Evolutionary conservation across 176 grass and related monocot genomes (phyloP).

Genomic region (Oryza australiensis): DNA sequence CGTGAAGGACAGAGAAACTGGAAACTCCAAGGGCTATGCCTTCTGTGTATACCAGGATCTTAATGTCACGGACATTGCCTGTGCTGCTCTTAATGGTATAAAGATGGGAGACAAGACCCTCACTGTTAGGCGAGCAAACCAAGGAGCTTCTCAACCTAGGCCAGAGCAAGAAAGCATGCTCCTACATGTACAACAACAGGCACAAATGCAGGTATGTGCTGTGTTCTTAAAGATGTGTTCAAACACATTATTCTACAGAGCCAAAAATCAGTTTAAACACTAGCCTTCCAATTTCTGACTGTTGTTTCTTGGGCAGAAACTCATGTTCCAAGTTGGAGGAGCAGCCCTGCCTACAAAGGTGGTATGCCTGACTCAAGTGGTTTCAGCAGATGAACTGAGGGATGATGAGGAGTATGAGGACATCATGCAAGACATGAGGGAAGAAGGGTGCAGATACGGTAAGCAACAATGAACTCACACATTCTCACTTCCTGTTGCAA

Average conservation of each 20-base stretch:
- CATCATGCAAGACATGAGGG: slow-evolving; percentile 97
- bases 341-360: slow-evolving; percentile 79
- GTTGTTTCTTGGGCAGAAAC: slow-evolving; percentile 52
- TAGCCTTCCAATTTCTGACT: slow-evolving; percentile 17
- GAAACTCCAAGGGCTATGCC: slow-evolving; percentile 96
- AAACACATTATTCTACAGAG: background rate
- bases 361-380: slow-evolving; percentile 83
- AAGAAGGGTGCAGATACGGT: slow-evolving; percentile 92
- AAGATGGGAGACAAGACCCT: slow-evolving; percentile 99
- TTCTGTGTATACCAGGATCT: slow-evolving; percentile 98
- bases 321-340: slow-evolving; percentile 82
- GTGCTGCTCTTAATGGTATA: slow-evolving; percentile 97
- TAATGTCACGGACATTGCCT: slow-evolving; percentile 87
- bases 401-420: slow-evolving; percentile 94
- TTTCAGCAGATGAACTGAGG: slow-evolving; percentile 70
- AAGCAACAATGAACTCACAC: background rate
- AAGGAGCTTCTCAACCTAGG: slow-evolving; percentile 80
- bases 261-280: background rate
- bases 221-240: too few species aligned
- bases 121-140: slow-evolving; percentile 91
- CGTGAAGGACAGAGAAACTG: slow-evolving; percentile 96
- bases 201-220: slow-evolving; percentile 77
- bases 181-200: slow-evolving; percentile 89
- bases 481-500: slow-evolving; percentile 8
- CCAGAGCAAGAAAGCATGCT: slow-evolving; percentile 89